phyloP scores from a whole-genome alignment of 495 filamentous ascomycete genomes.

The Paragyromitra xinjiangensis region DNA sequence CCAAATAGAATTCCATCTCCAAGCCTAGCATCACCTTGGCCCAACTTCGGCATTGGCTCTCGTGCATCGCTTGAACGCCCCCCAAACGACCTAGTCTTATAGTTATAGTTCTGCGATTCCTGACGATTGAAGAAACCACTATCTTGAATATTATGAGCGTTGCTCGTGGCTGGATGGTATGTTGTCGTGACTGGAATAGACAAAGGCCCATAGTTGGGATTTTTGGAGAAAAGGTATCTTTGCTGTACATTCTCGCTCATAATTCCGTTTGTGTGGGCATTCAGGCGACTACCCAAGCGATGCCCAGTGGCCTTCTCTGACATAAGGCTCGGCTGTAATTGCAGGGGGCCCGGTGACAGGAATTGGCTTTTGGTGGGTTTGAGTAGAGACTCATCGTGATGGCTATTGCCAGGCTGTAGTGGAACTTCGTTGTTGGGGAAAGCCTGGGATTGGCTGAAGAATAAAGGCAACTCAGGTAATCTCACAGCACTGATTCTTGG shows the following conservation, averaged over 20 bases:
- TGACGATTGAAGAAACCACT: slow-evolving; percentile 4
- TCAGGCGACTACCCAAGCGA: slow-evolving; percentile 6
- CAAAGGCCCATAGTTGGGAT: slow-evolving; percentile 45
- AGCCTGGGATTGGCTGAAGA: slow-evolving; percentile 24
- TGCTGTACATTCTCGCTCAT: slow-evolving; percentile 48
- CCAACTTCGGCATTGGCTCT: slow-evolving; percentile 47
- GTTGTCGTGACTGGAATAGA: slow-evolving; percentile 38
- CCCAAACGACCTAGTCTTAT: slow-evolving; percentile 30
- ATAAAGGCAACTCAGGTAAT: slow-evolving; percentile 15
- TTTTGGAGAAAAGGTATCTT: slow-evolving; percentile 45
- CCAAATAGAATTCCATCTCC: slow-evolving; percentile 34
- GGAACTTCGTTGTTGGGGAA: slow-evolving; percentile 3
- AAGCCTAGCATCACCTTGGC: slow-evolving; percentile 46
- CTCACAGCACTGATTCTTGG: slow-evolving; percentile 34
- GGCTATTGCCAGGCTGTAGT: background rate
- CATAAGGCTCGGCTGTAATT: background rate
- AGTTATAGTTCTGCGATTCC: slow-evolving; percentile 22
- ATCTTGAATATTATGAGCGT: background rate
- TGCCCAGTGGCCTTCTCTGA: slow-evolving; percentile 9
- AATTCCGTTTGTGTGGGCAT: slow-evolving; percentile 13
- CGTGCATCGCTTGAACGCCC: slow-evolving; percentile 34
- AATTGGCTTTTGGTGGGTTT: background rate
- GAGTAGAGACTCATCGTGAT: background rate
- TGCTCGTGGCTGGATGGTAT: slow-evolving; percentile 30
- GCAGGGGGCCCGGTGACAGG: background rate